Conservation (phyloP, 306 rosid species). For the Sphenostylis stenocarpa region DNA sequence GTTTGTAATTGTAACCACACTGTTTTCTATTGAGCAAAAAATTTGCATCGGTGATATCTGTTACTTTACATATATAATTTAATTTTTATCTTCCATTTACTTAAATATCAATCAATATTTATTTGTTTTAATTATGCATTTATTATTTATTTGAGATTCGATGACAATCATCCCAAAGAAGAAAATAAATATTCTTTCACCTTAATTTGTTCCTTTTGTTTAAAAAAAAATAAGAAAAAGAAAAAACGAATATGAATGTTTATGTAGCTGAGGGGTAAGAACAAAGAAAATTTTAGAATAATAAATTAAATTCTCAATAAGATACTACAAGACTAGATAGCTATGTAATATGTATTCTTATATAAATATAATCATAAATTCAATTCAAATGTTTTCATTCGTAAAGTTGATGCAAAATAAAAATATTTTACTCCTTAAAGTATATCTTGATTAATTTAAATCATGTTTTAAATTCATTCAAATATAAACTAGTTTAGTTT, state of each 20-base stretch:
- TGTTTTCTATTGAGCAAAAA: background rate
- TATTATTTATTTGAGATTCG: background rate
- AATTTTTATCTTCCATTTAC: background rate
- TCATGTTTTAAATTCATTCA: no score
- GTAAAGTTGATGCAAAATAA: background rate
- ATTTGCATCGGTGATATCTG: background rate
- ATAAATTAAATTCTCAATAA: background rate
- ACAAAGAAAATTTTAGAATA: no score
- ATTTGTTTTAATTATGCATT: background rate
- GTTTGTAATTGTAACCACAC: background rate
- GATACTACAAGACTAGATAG: background rate
- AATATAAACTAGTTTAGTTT: no score
- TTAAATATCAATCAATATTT: background rate
- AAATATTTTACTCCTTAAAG: background rate
- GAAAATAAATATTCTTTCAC: background rate
- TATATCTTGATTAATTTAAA: background rate
- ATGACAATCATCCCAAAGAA: conserved; percentile 9
- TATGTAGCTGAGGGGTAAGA: no score
- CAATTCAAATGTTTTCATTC: no score
- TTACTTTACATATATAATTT: background rate
- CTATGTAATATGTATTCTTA: background rate
- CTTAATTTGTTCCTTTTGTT: background rate
- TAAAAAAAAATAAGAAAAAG: background rate
- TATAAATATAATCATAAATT: background rate
- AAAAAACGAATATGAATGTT: background rate